Evolutionary conservation across 2,329 filamentous ascomycete genomes (phyloP).

Genomic region (Aureobasidium sp.): DNA sequence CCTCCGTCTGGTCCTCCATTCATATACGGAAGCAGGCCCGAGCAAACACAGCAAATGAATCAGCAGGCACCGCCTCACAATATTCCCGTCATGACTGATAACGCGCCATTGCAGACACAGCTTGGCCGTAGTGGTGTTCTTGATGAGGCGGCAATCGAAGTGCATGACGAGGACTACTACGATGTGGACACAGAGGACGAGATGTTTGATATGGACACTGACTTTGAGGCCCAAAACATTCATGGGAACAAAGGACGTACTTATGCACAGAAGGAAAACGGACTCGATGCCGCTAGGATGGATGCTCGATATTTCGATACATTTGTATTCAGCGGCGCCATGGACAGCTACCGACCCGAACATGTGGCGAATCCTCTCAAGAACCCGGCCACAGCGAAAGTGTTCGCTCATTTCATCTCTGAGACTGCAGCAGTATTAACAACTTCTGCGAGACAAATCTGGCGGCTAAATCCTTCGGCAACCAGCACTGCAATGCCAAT

Average conservation of each 20-base stretch:
- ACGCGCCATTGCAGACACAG: background rate
- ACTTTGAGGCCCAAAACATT: background rate
- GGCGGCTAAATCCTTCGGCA: background rate
- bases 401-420: constrained; percentile 89
- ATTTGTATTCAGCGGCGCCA: constrained; percentile 41
- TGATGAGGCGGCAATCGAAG: constrained; percentile 36
- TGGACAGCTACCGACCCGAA: constrained; percentile 41
- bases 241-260: background rate
- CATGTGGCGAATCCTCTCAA: constrained; percentile 58
- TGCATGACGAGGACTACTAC: constrained; percentile 44
- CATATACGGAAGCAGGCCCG: background rate
- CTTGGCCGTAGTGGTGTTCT: constrained; percentile 27
- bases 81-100: background rate
- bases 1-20: background rate
- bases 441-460: constrained; percentile 70
- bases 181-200: constrained; percentile 45
- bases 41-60: background rate
- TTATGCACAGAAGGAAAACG: background rate
- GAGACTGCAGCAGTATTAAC: constrained; percentile 82
- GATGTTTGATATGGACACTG: constrained; percentile 33
- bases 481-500: constrained; percentile 1
- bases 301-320: constrained; percentile 37
- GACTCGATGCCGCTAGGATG: constrained; percentile 19
- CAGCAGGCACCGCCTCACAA: background rate
- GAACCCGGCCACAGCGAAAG: constrained; percentile 69